phyloP scores from a whole-genome alignment of 2,329 filamentous ascomycete species.

The Penicillium sp. region DNA sequence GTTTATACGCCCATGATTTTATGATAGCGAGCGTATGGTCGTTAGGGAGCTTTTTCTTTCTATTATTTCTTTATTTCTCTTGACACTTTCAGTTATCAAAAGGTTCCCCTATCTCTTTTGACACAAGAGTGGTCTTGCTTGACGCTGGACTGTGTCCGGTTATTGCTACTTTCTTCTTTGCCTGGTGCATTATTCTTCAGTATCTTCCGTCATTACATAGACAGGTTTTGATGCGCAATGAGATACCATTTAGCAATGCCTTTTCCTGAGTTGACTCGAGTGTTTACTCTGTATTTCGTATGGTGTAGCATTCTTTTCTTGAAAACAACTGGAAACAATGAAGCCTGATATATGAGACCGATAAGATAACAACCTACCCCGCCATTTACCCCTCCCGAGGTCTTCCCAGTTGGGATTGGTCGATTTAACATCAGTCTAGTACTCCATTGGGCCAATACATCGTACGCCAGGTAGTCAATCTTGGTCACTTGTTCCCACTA shows the following conservation, averaged over 20 bases:
- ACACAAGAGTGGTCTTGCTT: neutral
- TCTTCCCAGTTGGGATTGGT: neutral
- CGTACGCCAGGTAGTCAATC: neutral
- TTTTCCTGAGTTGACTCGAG: neutral
- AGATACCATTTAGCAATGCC: slow-evolving; percentile 8
- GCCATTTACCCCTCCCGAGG: neutral
- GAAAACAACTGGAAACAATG: neutral
- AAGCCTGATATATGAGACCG: neutral
- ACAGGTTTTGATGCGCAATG: slow-evolving; percentile 11
- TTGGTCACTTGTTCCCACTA: neutral
- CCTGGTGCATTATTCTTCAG: slow-evolving; percentile 12
- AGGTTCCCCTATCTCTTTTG: neutral
- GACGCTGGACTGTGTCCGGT: neutral
- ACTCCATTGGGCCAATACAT: neutral
- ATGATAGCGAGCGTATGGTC: slow-evolving; percentile 35
- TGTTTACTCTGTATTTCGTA: neutral
- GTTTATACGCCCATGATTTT: slow-evolving; percentile 24
- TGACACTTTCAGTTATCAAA: neutral
- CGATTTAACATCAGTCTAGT: neutral
- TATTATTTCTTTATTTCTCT: neutral
- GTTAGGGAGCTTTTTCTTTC: slow-evolving; percentile 22
- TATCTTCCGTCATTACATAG: slow-evolving; percentile 9
- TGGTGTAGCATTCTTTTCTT: neutral
- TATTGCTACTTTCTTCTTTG: neutral
- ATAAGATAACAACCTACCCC: slow-evolving; percentile 14